phyloP scores from a whole-genome alignment of 176 grass and related monocot species.

The Oryza coarctata region DNA sequence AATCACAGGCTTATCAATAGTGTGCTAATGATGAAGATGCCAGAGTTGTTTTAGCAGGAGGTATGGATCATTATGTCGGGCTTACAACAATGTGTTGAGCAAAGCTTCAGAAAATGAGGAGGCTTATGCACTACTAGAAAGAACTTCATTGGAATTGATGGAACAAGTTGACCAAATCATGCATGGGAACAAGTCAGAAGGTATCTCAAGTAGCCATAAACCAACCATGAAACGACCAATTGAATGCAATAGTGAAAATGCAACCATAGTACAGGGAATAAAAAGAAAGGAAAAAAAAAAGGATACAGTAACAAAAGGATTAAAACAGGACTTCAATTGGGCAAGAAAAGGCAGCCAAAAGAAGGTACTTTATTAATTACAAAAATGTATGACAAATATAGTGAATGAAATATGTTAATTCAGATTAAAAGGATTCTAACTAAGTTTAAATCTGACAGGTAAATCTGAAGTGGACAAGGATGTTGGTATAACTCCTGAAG shows the following conservation, averaged over 20 bases:
- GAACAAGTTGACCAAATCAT: not conserved
- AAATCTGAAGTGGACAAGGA: too few species aligned
- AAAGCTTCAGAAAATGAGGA: not conserved
- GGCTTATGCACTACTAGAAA: not conserved
- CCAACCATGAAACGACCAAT: not conserved
- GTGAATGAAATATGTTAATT: too few species aligned
- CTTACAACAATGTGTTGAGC: not conserved
- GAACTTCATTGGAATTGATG: not conserved
- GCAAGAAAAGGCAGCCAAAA: too few species aligned
- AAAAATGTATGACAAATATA: too few species aligned
- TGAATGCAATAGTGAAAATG: not conserved
- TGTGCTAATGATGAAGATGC: constrained; percentile 8
- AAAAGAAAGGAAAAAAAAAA: not conserved
- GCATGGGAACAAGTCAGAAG: not conserved
- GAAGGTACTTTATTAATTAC: too few species aligned
- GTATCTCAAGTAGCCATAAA: not conserved
- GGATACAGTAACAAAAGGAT: not conserved
- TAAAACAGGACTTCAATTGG: too few species aligned
- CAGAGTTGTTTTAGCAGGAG: not conserved
- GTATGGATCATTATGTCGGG: not conserved
- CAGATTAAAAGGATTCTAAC: too few species aligned
- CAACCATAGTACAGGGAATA: not conserved
- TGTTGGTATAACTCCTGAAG: too few species aligned
- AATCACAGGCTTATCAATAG: constrained; percentile 45
- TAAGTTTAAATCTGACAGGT: too few species aligned